Percentiles rank a stretch among this genome's conserved stretches.
These are phyloP conservation scores for Helicocarpus griseus DNA, from an alignment of 2,329 filamentous ascomycete genomes.

Conservation along the genomic window DNA sequence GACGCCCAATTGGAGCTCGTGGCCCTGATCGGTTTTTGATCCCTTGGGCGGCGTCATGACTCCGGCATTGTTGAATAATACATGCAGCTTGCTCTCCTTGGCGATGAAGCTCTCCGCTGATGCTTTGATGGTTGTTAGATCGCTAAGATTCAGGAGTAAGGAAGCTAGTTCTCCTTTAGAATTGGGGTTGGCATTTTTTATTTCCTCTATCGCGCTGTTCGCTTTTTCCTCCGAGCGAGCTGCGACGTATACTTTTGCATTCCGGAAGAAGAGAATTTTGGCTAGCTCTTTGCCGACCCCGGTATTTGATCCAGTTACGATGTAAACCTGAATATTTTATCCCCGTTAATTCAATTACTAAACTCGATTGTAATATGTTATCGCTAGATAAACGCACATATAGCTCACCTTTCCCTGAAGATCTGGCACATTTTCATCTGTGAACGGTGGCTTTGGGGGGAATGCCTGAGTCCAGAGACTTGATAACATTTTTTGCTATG, in stretches of 20 bases:
- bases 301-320: conserved; percentile 29
- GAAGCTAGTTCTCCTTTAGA: conserved; percentile 28
- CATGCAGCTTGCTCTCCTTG: conserved; percentile 27
- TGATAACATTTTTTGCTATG: background rate
- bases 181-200: conserved; percentile 18
- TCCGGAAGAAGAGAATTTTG: conserved; percentile 31
- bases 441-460: conserved; percentile 14
- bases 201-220: conserved; percentile 28
- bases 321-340: conserved; percentile 22
- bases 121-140: conserved; percentile 30
- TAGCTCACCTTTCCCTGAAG: conserved; percentile 11
- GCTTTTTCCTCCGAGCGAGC: conserved; percentile 34
- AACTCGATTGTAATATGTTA: background rate
- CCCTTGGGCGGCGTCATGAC: conserved; percentile 27
- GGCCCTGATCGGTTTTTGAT: conserved; percentile 22
- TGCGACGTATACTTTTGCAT: conserved; percentile 37
- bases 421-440: conserved; percentile 13
- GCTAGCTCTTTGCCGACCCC: conserved; percentile 34
- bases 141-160: conserved; percentile 31
- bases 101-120: conserved; percentile 27
- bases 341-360: background rate
- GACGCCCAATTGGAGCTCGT: conserved; percentile 30
- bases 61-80: conserved; percentile 29
- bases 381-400: background rate
- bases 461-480: conserved; percentile 7